Evolutionary conservation across 1,284 basidiomycete species (phyloP).

Genomic region (Cystobasidiaceae sp.): DNA sequence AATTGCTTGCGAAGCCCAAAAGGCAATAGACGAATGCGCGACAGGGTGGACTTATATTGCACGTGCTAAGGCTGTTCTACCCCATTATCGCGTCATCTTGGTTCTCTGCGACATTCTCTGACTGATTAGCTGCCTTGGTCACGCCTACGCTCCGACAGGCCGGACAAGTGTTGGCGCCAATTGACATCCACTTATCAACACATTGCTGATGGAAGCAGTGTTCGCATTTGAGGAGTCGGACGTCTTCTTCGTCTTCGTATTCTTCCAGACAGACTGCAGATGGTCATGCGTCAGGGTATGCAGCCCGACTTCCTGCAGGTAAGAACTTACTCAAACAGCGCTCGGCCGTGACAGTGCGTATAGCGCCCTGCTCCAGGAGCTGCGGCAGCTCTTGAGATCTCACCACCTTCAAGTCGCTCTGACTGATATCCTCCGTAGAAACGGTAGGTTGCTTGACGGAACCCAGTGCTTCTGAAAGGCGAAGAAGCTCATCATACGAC

Average conservation of each 20-base stretch:
- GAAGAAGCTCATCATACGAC: slow-evolving; percentile 52
- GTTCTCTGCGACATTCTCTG: too few relatives aligned
- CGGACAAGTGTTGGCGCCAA: slow-evolving; percentile 80
- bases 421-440: slow-evolving; percentile 71
- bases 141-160: slow-evolving; percentile 61
- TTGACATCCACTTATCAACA: slow-evolving; percentile 77
- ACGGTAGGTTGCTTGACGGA: slow-evolving; percentile 73
- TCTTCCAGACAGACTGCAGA: slow-evolving; percentile 68
- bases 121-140: too few relatives aligned
- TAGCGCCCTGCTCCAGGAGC: slow-evolving; percentile 57
- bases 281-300: slow-evolving; percentile 1
- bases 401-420: slow-evolving; percentile 68
- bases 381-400: slow-evolving; percentile 45
- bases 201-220: slow-evolving; percentile 80
- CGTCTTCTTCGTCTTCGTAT: slow-evolving; percentile 65
- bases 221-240: slow-evolving; percentile 70
- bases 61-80: too few relatives aligned
- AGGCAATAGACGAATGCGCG: too few relatives aligned
- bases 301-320: too few relatives aligned
- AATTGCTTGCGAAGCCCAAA: too few relatives aligned
- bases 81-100: too few relatives aligned
- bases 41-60: too few relatives aligned
- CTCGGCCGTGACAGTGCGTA: slow-evolving; percentile 70
- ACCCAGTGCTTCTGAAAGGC: slow-evolving; percentile 66
- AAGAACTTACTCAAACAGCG: slow-evolving; percentile 54